Evolutionary conservation across 2,329 filamentous ascomycete species (phyloP), one percentile per base, ranked within the genome.

Genomic region (Monilinia vaccinii-corymbosi): DNA sequence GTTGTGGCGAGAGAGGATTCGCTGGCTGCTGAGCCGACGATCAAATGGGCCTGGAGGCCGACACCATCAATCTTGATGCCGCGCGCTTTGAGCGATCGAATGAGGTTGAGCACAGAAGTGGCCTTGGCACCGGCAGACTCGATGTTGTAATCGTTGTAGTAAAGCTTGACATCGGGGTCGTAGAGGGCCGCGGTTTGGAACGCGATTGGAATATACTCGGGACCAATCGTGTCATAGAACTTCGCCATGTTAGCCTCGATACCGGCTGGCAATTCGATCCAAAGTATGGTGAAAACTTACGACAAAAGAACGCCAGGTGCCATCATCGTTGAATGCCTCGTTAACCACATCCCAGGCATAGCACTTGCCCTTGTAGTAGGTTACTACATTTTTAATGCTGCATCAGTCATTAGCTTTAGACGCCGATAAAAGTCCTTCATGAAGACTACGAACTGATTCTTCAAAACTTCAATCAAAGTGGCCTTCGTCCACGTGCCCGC

Each of bases 271-370:
- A n/a, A 0, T 44, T 32, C 45, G 9, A 14, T 44, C 5, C 16
- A 23, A n/a, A 76, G 73, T 21, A 21, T 76, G 72, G 71, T 79
- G 79, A 72, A 82, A 86, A 60, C 57, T 60, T 60, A 60, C 57
- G 63, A 86, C 75, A 61, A 72, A 76, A 55, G 73, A 64, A 60
- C 82, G 75, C 71, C 76, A 82, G 14, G 75, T 78, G 18, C 81
- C 82, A 65, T 81, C 78, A 25, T 86, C 83, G 60, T 80, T 77
- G 56, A 84, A 77, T 13, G 79, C 81, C 73, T 88, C 84, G 69
- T 87, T 88, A 23, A 86, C 79, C 0, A 88, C 84, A 62, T 87
- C 84, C 83, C 83, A 88, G 34, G 79, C 77, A 69, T 82, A 81
- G 71, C 83, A 85, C 65, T 81, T 75, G 59, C 81, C 79, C 70